Conservation (phyloP, 2,329 filamentous ascomycete genomes). For the Paecilomyces dactylethromorphus region DNA sequence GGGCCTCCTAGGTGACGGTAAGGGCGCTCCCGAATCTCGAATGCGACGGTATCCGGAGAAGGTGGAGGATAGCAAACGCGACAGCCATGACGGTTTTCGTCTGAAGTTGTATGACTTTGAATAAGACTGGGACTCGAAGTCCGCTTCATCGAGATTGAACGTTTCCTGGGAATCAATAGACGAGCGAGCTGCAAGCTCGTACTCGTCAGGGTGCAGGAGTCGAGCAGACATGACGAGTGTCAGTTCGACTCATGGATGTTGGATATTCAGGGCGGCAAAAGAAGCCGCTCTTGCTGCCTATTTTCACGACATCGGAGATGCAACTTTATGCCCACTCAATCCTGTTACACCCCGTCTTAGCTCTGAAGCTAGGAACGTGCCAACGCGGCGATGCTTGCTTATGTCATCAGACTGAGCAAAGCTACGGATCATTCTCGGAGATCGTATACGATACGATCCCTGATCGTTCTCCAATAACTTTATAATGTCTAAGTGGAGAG, state of each 20-base stretch:
- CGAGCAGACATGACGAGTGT: constrained; percentile 27
- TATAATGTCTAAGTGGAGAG: neutral
- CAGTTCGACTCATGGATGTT: neutral
- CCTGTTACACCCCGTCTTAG: neutral
- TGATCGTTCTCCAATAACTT: neutral
- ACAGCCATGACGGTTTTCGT: constrained; percentile 17
- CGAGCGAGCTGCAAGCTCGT: constrained; percentile 33
- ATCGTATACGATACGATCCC: neutral
- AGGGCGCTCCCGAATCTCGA: constrained; percentile 18
- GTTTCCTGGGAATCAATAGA: constrained; percentile 33
- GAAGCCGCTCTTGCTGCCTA: neutral
- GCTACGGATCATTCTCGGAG: neutral
- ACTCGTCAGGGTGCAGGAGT: constrained; percentile 35
- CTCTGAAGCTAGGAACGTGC: neutral
- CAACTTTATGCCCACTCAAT: neutral
- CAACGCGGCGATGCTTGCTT: neutral
- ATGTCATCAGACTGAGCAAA: neutral
- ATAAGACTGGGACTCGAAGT: constrained; percentile 33
- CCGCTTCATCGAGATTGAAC: constrained; percentile 36
- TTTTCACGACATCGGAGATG: neutral
- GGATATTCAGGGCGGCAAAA: neutral
- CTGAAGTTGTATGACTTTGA: constrained; percentile 18
- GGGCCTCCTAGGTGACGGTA: constrained; percentile 14
- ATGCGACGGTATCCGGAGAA: constrained; percentile 25
- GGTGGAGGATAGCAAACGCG: constrained; percentile 20